Evolutionary conservation across 2,329 filamentous ascomycete species (phyloP).

Genomic region (Pseudocercospora crystallina): DNA sequence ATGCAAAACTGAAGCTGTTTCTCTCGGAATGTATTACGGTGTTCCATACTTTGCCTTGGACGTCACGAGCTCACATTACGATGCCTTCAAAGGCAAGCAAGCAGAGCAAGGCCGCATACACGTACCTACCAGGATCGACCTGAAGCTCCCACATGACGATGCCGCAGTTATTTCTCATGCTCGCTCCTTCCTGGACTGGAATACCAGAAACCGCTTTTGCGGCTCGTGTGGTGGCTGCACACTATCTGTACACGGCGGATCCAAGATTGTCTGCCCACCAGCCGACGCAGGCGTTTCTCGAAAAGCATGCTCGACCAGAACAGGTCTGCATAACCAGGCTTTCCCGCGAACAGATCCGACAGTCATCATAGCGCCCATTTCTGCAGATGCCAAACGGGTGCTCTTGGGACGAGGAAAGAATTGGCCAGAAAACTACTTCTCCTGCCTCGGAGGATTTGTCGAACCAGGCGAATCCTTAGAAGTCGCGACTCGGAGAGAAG

Average conservation of each 20-base stretch:
- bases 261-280: constrained; percentile 26
- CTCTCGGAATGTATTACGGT: constrained; percentile 20
- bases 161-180: constrained; percentile 25
- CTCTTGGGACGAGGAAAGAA: constrained; percentile 23
- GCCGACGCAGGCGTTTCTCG: constrained; percentile 21
- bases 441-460: constrained; percentile 61
- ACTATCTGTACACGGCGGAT: constrained; percentile 22
- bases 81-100: constrained; percentile 16
- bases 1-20: constrained; percentile 12
- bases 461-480: constrained; percentile 84
- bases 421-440: constrained; percentile 27
- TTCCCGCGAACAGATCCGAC: constrained; percentile 26
- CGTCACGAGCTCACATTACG: constrained; percentile 19
- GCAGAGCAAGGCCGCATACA: constrained; percentile 15
- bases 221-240: constrained; percentile 23
- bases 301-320: constrained; percentile 21
- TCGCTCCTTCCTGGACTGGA: constrained; percentile 24
- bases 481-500: constrained; percentile 78
- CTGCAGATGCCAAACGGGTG: constrained; percentile 22
- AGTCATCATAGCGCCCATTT: constrained; percentile 25
- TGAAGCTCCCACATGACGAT: constrained; percentile 19
- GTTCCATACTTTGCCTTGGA: constrained; percentile 25
- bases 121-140: constrained; percentile 20
- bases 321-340: constrained; percentile 25
- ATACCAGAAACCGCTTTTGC: constrained; percentile 21